These are phyloP conservation scores for Castanea mollissima DNA, from an alignment of 306 rosid species.

Conservation along the genomic window DNA sequence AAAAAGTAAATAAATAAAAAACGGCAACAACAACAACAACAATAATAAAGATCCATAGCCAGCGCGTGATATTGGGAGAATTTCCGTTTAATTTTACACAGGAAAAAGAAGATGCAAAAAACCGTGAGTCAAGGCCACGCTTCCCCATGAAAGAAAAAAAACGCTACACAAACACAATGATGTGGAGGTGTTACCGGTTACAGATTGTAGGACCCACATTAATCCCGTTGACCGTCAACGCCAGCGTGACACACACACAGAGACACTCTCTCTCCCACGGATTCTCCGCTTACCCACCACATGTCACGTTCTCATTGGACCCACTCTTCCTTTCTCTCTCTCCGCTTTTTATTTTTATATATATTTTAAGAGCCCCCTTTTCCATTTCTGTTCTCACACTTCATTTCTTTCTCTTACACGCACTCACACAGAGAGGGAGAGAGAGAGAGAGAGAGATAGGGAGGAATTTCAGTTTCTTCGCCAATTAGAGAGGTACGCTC, in stretches of 20 bases:
- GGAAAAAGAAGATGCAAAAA: too few relatives aligned
- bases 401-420: neutral
- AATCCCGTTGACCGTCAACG: slow-evolving; percentile 35
- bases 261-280: slow-evolving; percentile 27
- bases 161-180: neutral
- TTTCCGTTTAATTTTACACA: neutral
- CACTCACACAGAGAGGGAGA: neutral
- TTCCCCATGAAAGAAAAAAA: neutral
- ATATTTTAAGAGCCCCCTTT: slow-evolving; percentile 10
- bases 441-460: neutral
- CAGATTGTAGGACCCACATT: too few relatives aligned
- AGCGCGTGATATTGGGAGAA: neutral
- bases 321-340: slow-evolving; percentile 9
- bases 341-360: slow-evolving; percentile 14
- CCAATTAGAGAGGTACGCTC: slow-evolving; percentile 15
- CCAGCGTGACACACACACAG: slow-evolving; percentile 16
- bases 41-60: neutral
- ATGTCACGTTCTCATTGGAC: slow-evolving; percentile 39
- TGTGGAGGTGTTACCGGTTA: neutral
- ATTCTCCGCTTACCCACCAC: slow-evolving; percentile 35
- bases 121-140: neutral
- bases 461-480: slow-evolving; percentile 1
- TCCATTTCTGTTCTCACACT: neutral
- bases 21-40: neutral
- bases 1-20: neutral